These are phyloP conservation scores for Pholiota molesta DNA, from an alignment of 768 basidiomycete genomes.

Conservation along the genomic window DNA sequence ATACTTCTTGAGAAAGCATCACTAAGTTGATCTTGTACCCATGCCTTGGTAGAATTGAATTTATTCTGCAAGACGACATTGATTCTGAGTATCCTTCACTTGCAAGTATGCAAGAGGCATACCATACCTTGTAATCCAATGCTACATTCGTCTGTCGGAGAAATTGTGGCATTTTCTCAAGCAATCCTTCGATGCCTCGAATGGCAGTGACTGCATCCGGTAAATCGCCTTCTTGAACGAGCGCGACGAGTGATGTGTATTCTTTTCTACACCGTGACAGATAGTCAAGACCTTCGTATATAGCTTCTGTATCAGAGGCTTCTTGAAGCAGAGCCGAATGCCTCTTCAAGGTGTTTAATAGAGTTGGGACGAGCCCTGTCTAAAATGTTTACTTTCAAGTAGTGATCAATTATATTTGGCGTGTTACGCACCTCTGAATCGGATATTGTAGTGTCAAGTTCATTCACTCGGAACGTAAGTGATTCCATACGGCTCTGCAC, in stretches of 20 bases:
- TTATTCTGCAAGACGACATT: conserved; percentile 43
- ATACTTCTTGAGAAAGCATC: conserved; percentile 69
- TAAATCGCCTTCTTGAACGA: conserved; percentile 61
- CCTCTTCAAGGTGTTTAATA: conserved; percentile 55
- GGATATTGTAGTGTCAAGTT: conserved; percentile 52
- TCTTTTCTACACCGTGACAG: conserved; percentile 54
- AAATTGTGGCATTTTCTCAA: conserved; percentile 52
- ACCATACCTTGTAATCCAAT: conserved; percentile 56
- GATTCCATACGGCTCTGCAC: conserved; percentile 61
- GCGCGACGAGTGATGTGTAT: conserved; percentile 43
- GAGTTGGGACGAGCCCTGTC: conserved; percentile 68
- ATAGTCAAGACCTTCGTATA: conserved; percentile 55
- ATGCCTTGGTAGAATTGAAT: conserved; percentile 56
- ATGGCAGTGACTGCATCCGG: conserved; percentile 61
- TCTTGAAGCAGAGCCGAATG: conserved; percentile 70
- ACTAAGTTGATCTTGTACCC: conserved; percentile 70
- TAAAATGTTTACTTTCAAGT: conserved; percentile 29
- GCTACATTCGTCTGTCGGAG: conserved; percentile 55
- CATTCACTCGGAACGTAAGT: conserved; percentile 56
- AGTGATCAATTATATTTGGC: not conserved
- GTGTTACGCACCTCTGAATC: conserved; percentile 54
- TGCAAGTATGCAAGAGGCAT: not conserved
- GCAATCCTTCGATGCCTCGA: conserved; percentile 40
- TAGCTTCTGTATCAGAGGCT: conserved; percentile 54
- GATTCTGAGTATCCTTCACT: no score